A percentile compares a stretch with the other conserved stretches of the same genome.
These are phyloP conservation scores for Stagonosporopsis cucurbitacearum DNA, from an alignment of 2,329 filamentous ascomycete genomes.

Conservation along the genomic window DNA sequence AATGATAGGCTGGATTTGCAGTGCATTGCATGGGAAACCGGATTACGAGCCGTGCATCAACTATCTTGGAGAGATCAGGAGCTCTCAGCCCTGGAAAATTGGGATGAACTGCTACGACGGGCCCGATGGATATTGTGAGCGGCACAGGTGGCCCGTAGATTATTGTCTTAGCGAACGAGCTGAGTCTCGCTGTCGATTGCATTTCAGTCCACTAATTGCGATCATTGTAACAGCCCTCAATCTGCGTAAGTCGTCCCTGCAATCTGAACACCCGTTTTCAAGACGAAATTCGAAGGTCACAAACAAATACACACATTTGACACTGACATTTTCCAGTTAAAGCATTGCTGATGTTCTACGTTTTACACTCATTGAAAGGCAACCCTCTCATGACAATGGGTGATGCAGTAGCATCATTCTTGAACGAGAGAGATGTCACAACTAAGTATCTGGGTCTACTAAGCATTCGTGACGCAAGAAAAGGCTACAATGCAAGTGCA, in stretches of 20 bases:
- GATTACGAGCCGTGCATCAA: neutral
- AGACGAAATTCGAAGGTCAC: neutral
- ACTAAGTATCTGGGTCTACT: neutral
- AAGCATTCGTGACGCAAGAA: neutral
- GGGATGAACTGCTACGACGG: neutral
- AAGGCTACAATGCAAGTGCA: neutral
- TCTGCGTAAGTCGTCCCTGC: neutral
- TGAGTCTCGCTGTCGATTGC: slow-evolving; percentile 24
- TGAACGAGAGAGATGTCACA: neutral
- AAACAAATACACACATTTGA: neutral
- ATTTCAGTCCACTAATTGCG: slow-evolving; percentile 8
- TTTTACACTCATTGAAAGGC: neutral
- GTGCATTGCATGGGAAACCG: neutral
- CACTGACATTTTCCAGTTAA: neutral
- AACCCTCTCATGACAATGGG: slow-evolving; percentile 8
- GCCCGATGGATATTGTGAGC: neutral
- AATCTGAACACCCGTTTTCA: neutral
- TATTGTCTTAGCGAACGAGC: slow-evolving; percentile 31
- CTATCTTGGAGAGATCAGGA: neutral
- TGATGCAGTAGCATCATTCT: slow-evolving; percentile 5
- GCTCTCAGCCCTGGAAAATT: neutral
- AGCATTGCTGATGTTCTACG: slow-evolving; percentile 2
- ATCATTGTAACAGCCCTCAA: slow-evolving; percentile 1
- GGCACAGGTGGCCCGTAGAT: slow-evolving; percentile 12
- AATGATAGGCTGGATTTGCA: neutral